A percentile compares a stretch with the other conserved stretches of the same genome.
These are phyloP conservation scores for Lepraria neglecta DNA, from an alignment of 495 filamentous ascomycete genomes.

Conservation along the genomic window DNA sequence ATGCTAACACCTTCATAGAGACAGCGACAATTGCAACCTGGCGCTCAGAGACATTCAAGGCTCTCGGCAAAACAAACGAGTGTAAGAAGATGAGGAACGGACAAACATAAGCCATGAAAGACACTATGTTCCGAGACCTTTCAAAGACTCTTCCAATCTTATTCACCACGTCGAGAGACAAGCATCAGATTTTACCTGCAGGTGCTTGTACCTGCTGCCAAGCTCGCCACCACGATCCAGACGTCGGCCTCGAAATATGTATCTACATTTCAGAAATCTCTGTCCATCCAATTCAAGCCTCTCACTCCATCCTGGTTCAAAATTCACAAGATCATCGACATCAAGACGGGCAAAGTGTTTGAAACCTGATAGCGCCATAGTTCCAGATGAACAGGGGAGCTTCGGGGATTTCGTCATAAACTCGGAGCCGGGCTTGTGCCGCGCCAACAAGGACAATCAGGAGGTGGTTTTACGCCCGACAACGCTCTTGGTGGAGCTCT, in stretches of 20 bases:
- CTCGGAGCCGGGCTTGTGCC: slow-evolving; percentile 15
- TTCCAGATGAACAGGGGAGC: neutral
- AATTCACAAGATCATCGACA: slow-evolving; percentile 5
- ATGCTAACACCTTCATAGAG: slow-evolving; percentile 8
- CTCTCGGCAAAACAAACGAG: neutral
- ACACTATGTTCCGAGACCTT: neutral
- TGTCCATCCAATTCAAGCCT: neutral
- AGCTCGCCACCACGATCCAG: slow-evolving; percentile 20
- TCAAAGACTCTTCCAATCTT: neutral
- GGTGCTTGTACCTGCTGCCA: slow-evolving; percentile 12
- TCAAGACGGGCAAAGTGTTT: slow-evolving; percentile 8
- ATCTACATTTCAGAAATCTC: neutral
- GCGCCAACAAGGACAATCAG: neutral
- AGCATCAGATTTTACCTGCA: neutral
- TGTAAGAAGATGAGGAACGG: neutral
- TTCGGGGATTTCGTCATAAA: slow-evolving; percentile 6
- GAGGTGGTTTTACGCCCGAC: neutral
- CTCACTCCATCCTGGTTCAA: neutral
- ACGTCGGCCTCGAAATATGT: slow-evolving; percentile 8
- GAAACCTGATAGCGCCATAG: slow-evolving; percentile 10
- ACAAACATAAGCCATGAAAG: neutral
- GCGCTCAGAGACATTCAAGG: slow-evolving; percentile 25
- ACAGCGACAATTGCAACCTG: slow-evolving; percentile 8
- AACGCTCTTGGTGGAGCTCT: slow-evolving; percentile 5
- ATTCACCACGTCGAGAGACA: neutral